Percentiles rank a stretch among this genome's conserved stretches.
Evolutionary conservation across 129 eudicot species (phyloP).

Genomic region (Ambrosia artemisiifolia): DNA sequence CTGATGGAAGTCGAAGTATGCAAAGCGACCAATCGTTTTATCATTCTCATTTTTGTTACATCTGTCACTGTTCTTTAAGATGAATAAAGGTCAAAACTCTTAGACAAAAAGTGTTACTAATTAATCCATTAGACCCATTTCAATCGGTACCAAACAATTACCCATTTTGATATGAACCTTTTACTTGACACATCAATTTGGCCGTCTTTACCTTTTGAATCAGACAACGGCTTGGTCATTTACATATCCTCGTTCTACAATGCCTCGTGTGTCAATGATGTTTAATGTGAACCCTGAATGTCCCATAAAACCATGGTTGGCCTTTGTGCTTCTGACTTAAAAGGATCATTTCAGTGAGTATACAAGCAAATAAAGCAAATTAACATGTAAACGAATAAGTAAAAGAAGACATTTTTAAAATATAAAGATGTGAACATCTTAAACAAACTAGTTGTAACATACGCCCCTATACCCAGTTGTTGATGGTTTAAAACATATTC

Average conservation of each 20-base stretch:
- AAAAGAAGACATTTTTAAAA: not conserved
- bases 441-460: not conserved
- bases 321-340: conserved; percentile 62
- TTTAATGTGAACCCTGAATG: conserved; percentile 65
- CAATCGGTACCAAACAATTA: no score
- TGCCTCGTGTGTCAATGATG: conserved; percentile 85
- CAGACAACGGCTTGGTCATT: conserved; percentile 53
- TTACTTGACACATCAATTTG: no score
- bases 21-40: conserved; percentile 49
- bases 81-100: no score
- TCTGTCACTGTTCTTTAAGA: not conserved
- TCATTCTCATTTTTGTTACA: conserved; percentile 67
- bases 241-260: conserved; percentile 75
- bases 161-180: no score
- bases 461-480: no score
- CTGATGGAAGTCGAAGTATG: not conserved
- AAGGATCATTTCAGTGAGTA: not conserved
- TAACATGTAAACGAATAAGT: not conserved
- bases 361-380: no score
- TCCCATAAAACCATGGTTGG: conserved; percentile 69
- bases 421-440: not conserved
- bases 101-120: no score
- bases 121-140: no score
- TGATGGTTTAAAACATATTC: no score
- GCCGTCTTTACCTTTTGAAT: conserved; percentile 47